Base-by-base conservation (phyloP, 169 alveolate genomes). In the Plasmodium gaboni region DNA sequence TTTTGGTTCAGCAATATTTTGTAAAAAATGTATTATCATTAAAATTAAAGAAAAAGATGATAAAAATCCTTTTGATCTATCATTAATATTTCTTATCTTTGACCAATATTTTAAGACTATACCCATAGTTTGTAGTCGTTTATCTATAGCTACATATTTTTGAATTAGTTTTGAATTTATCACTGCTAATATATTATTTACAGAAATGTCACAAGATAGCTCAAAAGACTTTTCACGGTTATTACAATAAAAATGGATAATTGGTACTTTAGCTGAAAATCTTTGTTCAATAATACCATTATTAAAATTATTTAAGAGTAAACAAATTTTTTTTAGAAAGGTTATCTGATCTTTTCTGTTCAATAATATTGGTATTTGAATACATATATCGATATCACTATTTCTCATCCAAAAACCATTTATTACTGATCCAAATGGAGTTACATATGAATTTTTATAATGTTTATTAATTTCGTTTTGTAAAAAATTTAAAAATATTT, bases 51-150 rank as follows among this genome's bases (percentile, higher is more conserved):
- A 96, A 87, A 95, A 95, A 7, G 97, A 93, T 7, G 96, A 92
- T 53, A 95, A 61, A 61, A 97, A 92, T 48, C 97, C 97, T 63
- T 92, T 88, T 6, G 95, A 93, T 44, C 97, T 53, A 88, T 95
- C 95, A 71, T 94, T 94, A 4, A 95, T 74, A 61, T 92, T 94
- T 78, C 93, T 93, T 19, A 48, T 46, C 68, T 93, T 89, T 17
- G 97, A 96, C 97, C 97, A 95, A 28, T 72, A 44, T 91, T 95
- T 95, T 24, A 95, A 85, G 0, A 94, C 96, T 67, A 95, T 88
- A 15, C 94, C 95, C 80, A 95, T 63, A 50, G 64, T 48, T 65
- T 89, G 91, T 12, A 95, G 95, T 87, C 97, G 93, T 65, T 78
- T 91, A 72, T 95, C 97, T 74, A 93, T 87, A 26, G 94, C 88